Base-by-base conservation (phyloP, 2,329 filamentous ascomycete species). In the Didymella keratinophila region DNA sequence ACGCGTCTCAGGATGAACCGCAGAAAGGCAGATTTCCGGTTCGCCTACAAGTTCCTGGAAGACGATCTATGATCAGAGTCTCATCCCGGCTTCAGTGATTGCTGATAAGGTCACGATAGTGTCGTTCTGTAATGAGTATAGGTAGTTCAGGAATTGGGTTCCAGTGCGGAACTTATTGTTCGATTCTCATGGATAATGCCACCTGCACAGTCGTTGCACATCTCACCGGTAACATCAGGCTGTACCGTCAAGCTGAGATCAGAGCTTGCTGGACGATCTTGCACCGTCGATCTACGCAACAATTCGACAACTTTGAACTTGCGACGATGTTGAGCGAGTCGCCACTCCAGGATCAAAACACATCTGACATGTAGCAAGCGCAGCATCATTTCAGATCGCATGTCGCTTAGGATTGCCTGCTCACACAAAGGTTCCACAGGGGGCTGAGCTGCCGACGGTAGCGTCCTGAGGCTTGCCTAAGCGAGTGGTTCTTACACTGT, bases 1-100 rank as follows among this genome's bases (percentile, higher is more conserved):
- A 76, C 66, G 61, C 46, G 10, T 34, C 46, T n/a, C 54, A 97
- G 94, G 94, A 98, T 98, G 94, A 98, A 98, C 79, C 91, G 94
- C 67, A 84, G 94, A 76, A 97, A 98, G 83, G 93, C 92, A 56
- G 94, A 98, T 78, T 98, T 98, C 83, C 96, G 96, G 80, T 98
- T 98, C 79, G 90, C 92, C 60, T 98, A 98, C 83, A 96, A 96
- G 80, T 98, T 95, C 80, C 85, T 98, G 67, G 94, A 98, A 79
- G 94, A 98, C 75, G 94, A 97, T 78, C 86, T 97, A 77, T 88
- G 62, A 75, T 61, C 56, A 50, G 14, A 39, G 16, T 21, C 20
- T 32, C 41, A 1, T 52, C 36, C 23, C 30, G 25, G 52, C 44
- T 44, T 46, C 37, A 52, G 45, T 32, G 34, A 23, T 21, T 49